phyloP scores from a whole-genome alignment of 495 filamentous ascomycete genomes.

The Penicillium silybi region DNA sequence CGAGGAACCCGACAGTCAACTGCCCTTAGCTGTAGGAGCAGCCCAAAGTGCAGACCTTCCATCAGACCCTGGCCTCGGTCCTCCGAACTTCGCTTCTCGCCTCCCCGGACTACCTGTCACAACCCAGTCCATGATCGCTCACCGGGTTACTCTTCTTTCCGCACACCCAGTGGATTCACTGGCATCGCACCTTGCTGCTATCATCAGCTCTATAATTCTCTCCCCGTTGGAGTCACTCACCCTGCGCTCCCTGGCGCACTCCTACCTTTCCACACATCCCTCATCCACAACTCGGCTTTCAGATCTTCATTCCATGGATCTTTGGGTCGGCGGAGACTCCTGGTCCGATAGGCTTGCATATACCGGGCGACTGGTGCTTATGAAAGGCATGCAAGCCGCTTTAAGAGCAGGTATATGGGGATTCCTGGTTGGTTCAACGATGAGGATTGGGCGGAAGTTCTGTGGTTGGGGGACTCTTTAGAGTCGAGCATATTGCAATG shows the following conservation, averaged over 20 bases:
- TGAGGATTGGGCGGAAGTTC: conserved; percentile 42
- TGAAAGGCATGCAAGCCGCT: conserved; percentile 44
- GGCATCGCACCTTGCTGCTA: conserved; percentile 40
- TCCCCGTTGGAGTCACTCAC: conserved; percentile 47
- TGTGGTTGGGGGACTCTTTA: conserved; percentile 47
- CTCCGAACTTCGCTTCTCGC: conserved; percentile 8
- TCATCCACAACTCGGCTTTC: conserved; percentile 16
- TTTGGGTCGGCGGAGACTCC: conserved; percentile 42
- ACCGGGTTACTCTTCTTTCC: conserved; percentile 51
- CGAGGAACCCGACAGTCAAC: conserved; percentile 14
- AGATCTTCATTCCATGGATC: conserved; percentile 31
- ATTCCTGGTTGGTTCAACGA: conserved; percentile 37
- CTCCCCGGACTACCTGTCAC: conserved; percentile 7
- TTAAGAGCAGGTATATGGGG: conserved; percentile 45
- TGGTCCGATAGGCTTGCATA: conserved; percentile 38
- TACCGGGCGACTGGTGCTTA: conserved; percentile 39
- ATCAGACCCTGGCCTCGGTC: neutral
- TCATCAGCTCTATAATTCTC: conserved; percentile 40
- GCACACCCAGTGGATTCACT: conserved; percentile 43
- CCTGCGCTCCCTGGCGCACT: conserved; percentile 42
- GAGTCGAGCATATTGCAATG: neutral
- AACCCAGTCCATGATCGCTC: conserved; percentile 13
- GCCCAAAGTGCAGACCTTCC: conserved; percentile 1
- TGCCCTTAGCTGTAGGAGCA: conserved; percentile 4
- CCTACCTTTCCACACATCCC: conserved; percentile 33